Conservation (phyloP, 106 monocot species). For the Acorus calamus region DNA sequence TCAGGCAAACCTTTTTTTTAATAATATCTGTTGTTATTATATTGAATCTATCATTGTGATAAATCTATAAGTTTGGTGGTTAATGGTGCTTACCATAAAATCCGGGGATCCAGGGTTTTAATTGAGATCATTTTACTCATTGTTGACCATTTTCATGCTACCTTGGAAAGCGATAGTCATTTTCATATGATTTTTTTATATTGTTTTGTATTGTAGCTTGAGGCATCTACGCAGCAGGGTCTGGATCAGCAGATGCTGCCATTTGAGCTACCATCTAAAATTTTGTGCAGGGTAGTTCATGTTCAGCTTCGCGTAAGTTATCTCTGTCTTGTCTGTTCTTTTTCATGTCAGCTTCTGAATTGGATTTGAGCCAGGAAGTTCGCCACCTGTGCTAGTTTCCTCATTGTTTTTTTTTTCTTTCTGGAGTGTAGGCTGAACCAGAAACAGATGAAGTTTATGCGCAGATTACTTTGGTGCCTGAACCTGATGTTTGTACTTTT, state of each 20-base stretch:
- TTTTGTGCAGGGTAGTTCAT: slow-evolving; percentile 43
- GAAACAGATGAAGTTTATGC: slow-evolving; percentile 97
- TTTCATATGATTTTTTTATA: no score
- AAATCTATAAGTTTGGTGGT: no score
- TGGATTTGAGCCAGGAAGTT: not conserved
- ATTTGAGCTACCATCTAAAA: slow-evolving; percentile 52
- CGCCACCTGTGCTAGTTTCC: no score
- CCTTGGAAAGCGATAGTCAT: no score
- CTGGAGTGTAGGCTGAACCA: slow-evolving; percentile 56
- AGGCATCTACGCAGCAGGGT: slow-evolving; percentile 73
- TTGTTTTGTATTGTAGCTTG: slow-evolving; percentile 40
- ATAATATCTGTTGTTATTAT: no score
- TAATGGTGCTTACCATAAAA: no score
- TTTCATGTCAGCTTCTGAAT: not conserved
- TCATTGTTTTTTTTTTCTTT: not conserved
- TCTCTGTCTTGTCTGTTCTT: slow-evolving; percentile 1
- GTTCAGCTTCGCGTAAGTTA: slow-evolving; percentile 40
- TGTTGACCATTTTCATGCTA: no score
- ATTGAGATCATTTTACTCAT: no score
- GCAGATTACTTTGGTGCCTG: slow-evolving; percentile 75
- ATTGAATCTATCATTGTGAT: no score
- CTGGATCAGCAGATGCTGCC: slow-evolving; percentile 60
- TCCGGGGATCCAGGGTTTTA: no score
- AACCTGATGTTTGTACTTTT: slow-evolving; percentile 33
- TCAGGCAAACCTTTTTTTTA: no score